Conservation (phyloP, 306 rosid genomes). For the Ziziphus jujuba region DNA sequence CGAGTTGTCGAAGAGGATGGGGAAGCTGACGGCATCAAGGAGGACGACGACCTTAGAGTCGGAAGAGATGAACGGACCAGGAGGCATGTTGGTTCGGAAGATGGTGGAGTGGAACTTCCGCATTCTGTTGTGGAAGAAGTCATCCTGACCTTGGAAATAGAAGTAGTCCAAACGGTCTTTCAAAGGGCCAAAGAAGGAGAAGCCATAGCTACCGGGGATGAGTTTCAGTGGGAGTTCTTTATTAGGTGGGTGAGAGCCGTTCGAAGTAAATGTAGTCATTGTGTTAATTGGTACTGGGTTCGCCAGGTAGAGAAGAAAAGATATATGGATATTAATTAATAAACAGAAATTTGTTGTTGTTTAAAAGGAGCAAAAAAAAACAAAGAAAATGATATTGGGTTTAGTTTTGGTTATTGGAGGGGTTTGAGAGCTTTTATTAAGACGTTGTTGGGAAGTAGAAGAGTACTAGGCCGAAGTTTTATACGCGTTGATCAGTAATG, state of each 20-base stretch:
- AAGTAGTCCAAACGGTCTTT: slow-evolving; percentile 56
- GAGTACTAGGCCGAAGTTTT: no score
- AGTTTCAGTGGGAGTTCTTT: slow-evolving; percentile 40
- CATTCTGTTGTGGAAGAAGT: slow-evolving; percentile 53
- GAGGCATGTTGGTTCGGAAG: slow-evolving; percentile 74
- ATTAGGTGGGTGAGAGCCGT: no score
- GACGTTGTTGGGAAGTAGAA: no score
- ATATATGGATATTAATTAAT: no score
- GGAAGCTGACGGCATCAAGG: slow-evolving; percentile 60
- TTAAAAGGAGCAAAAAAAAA: no score
- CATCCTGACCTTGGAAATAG: slow-evolving; percentile 61
- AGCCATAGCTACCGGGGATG: slow-evolving; percentile 67
- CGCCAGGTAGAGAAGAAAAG: no score
- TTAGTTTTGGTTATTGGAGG: no score
- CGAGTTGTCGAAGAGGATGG: slow-evolving; percentile 51
- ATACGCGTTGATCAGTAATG: no score
- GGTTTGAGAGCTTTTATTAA: no score
- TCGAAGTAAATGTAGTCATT: slow-evolving; percentile 18
- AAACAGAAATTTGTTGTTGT: no score
- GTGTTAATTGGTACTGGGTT: no score
- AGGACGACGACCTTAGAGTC: slow-evolving; percentile 50
- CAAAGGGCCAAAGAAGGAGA: slow-evolving; percentile 54
- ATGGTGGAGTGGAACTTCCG: slow-evolving; percentile 52
- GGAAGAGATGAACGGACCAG: slow-evolving; percentile 64
- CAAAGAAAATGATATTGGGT: no score